These are phyloP conservation scores for Ogataea zsoltii DNA, from an alignment of 805 yeast species.

Conservation along the genomic window DNA sequence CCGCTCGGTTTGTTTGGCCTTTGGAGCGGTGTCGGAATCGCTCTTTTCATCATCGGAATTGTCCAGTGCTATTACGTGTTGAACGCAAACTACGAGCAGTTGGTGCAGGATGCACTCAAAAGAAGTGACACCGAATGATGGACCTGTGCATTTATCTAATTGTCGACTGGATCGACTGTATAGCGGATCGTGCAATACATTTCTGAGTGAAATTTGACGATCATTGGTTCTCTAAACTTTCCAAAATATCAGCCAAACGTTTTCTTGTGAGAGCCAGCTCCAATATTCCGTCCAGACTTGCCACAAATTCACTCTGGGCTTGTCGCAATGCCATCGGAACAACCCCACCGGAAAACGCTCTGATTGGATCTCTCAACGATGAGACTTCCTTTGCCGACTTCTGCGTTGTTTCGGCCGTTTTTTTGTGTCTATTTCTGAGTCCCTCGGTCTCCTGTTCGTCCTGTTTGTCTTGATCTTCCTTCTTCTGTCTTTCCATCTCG, in stretches of 20 bases:
- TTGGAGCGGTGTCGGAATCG: conserved; percentile 38
- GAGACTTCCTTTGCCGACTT: neutral
- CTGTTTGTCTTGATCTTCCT: conserved; percentile 1
- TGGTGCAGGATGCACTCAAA: conserved; percentile 46
- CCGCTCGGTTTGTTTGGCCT: conserved; percentile 41
- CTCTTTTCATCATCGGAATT: conserved; percentile 42
- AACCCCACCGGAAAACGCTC: conserved; percentile 31
- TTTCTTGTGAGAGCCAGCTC: conserved; percentile 14
- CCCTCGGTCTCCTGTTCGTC: neutral
- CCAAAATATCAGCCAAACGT: neutral
- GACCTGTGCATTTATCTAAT: too few relatives aligned
- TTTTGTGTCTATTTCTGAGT: conserved; percentile 1
- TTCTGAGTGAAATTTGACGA: too few relatives aligned
- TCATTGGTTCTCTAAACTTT: too few relatives aligned
- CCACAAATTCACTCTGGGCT: conserved; percentile 19
- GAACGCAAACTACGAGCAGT: conserved; percentile 50
- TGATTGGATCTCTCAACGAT: conserved; percentile 22
- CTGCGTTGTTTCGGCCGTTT: neutral
- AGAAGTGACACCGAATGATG: conserved; percentile 31
- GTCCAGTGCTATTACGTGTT: conserved; percentile 51
- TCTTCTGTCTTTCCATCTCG: conserved; percentile 2
- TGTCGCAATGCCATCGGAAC: conserved; percentile 21
- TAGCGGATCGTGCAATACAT: too few relatives aligned
- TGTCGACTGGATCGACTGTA: neutral
- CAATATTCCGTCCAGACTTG: conserved; percentile 10